Evolutionary conservation across 176 grass and related monocot genomes (phyloP).

Genomic region (Oropetium thomaeum): DNA sequence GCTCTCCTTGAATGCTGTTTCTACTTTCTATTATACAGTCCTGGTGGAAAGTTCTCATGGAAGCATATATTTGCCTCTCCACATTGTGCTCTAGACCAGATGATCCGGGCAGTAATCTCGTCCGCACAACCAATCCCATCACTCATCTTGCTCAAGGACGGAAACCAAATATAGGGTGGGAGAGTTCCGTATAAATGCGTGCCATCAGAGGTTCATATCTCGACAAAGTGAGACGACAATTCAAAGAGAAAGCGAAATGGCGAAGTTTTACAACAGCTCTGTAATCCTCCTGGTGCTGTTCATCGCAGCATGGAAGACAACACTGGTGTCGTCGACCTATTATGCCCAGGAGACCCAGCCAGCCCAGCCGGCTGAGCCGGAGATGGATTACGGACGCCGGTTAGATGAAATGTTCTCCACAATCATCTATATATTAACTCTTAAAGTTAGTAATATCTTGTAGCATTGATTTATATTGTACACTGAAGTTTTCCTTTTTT

Average conservation of each 20-base stretch:
- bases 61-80: background rate
- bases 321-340: slow-evolving; percentile 12
- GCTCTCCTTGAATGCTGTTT: background rate
- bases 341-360: background rate
- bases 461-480: background rate
- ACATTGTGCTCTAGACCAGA: background rate
- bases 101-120: slow-evolving; percentile 17
- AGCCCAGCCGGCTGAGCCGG: background rate
- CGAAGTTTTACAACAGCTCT: background rate
- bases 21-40: no score
- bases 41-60: background rate
- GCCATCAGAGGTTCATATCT: background rate
- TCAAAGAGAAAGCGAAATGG: slow-evolving; percentile 5
- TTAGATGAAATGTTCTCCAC: background rate
- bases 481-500: background rate
- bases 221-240: background rate
- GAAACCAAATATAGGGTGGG: slow-evolving; percentile 22
- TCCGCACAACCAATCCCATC: background rate
- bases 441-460: background rate
- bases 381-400: slow-evolving; percentile 16
- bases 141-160: background rate
- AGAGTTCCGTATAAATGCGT: slow-evolving; percentile 10
- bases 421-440: no score
- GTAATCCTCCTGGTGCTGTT: slow-evolving; percentile 12
- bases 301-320: slow-evolving; percentile 15